Evolutionary conservation across 2,329 filamentous ascomycete species (phyloP), one percentile per base, ranked within the genome.

Genomic region (Clarireedia homoeocarpa): DNA sequence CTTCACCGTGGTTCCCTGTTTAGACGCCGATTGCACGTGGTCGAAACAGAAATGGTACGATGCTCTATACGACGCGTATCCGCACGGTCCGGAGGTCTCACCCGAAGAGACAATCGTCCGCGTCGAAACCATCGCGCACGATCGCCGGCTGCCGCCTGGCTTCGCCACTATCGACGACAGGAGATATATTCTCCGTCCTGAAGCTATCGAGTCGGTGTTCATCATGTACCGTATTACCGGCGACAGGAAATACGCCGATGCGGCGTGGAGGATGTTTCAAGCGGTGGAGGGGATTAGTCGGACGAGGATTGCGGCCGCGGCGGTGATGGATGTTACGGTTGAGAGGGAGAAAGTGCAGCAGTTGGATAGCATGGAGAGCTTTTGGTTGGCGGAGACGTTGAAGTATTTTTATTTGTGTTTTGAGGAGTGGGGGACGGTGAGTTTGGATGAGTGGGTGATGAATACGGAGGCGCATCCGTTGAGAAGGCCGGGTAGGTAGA

Each of bases 181-280:
- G 2, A 49, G 62, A 27, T 67, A 67, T 58, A 57, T 65, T 9
- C 51, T 66, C 10, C 55, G 65, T 68, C 84, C 83, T 10, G 83
- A 86, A 70, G 83, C 83, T 3, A 85, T 86, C 48, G 83, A 86
- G 68, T 84, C 81, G 5, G 81, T 87, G 20, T 86, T 83, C 70
- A 80, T 85, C 65, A 77, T 86, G 74, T 63, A 65, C 48, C 62
- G 68, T 4, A 65, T 69, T 2, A 67, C 66, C 1, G 66, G 59
- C 1, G 59, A 68, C 27, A 53, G 57, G 3, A 62, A 68, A n/a
- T 70, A 72, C 57, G 70, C 71, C 27, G 73, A 77, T 27, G 68
- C 68, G 1, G 75, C 74, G 1, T 78, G 75, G 75, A 69, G 71
- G 23, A 78, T 78, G 75, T 78, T 77, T 59, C 67, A 71, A 55